These are phyloP conservation scores for Coemansia javaensis DNA, from an alignment of 192 early-diverging fungal genomes.

Conservation along the genomic window DNA sequence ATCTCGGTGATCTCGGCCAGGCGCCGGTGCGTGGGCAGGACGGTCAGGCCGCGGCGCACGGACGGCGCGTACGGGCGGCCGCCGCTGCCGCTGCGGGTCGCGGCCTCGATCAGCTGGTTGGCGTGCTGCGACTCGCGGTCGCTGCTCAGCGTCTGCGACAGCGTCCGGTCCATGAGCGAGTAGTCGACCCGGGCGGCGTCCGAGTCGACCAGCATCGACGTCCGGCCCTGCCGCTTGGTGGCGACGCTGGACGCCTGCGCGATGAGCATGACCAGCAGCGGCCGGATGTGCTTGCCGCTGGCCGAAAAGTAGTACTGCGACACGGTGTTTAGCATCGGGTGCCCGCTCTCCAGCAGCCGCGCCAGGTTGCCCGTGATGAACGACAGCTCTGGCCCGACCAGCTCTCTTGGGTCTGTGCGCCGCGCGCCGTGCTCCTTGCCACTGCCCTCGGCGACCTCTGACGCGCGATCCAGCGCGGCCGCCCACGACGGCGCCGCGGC, in stretches of 20 bases:
- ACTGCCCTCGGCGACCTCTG: constrained; percentile 12
- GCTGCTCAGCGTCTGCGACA: constrained; percentile 49
- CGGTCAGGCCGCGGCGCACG: constrained; percentile 31
- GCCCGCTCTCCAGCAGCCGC: constrained; percentile 74
- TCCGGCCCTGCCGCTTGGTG: constrained; percentile 45
- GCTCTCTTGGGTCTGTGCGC: constrained; percentile 43
- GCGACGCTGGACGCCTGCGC: constrained; percentile 77
- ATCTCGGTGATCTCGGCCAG: constrained; percentile 97
- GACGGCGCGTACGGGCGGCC: constrained; percentile 37
- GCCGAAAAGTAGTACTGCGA: constrained; percentile 87
- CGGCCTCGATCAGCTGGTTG: constrained; percentile 31
- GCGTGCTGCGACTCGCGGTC: constrained; percentile 22
- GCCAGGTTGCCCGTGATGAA: constrained; percentile 83
- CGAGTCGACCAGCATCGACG: constrained; percentile 34
- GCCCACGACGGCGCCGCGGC: constrained; percentile 10
- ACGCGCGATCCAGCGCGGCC: constrained; percentile 25
- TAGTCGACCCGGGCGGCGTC: constrained; percentile 25
- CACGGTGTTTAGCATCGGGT: constrained; percentile 86
- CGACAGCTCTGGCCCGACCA: constrained; percentile 80
- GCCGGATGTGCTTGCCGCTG: constrained; percentile 85
- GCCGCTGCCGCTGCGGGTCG: constrained; percentile 21
- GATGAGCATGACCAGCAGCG: constrained; percentile 84
- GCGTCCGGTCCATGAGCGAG: constrained; percentile 61
- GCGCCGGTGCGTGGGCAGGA: constrained; percentile 84
- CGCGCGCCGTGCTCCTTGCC: not conserved